These are phyloP conservation scores for Scutellaria barbata DNA, from an alignment of 257 asterid species.

Conservation along the genomic window DNA sequence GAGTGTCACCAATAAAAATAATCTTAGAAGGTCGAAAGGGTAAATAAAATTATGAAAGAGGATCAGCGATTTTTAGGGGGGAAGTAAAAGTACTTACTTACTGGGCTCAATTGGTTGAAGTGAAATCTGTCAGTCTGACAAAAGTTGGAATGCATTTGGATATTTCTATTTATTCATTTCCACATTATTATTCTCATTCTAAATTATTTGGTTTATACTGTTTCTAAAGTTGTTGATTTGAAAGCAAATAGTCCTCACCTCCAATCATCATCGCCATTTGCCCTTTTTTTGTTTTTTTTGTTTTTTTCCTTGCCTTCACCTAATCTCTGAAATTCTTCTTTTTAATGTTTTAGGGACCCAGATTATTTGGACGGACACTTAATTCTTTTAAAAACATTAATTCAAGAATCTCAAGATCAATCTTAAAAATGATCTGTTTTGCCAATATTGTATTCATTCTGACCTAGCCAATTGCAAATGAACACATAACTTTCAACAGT, in stretches of 20 bases:
- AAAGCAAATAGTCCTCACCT: conserved; percentile 34
- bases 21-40: background rate
- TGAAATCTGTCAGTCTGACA: conserved; percentile 35
- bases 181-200: background rate
- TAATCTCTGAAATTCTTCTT: background rate
- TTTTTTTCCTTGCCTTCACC: background rate
- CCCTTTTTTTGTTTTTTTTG: background rate
- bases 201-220: conserved; percentile 24
- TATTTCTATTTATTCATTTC: conserved; percentile 14
- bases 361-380: too few species aligned
- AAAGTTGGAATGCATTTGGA: conserved; percentile 28
- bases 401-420: too few species aligned
- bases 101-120: background rate
- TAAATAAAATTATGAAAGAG: background rate
- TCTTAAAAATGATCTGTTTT: too few species aligned
- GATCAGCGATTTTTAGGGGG: conserved; percentile 29
- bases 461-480: too few species aligned
- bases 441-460: too few species aligned
- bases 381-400: too few species aligned
- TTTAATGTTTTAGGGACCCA: background rate
- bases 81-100: background rate
- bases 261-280: conserved; percentile 26
- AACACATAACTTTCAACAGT: too few species aligned
- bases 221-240: conserved; percentile 45
- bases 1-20: too few species aligned